phyloP scores from a whole-genome alignment of 441 rosid species.

The Syzygium syzygioides region DNA sequence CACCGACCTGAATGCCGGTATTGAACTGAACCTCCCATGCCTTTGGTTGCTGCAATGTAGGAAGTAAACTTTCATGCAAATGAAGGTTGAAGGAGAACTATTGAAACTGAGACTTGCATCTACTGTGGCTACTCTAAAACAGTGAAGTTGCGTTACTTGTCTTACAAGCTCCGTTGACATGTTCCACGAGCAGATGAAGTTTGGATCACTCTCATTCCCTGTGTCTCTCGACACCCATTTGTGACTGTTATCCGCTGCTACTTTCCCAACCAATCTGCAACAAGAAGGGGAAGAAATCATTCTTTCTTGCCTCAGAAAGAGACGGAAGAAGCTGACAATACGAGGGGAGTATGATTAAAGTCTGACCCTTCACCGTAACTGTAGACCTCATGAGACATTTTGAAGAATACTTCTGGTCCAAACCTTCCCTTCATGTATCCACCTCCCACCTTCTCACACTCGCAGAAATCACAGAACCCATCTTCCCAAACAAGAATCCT shows the following conservation, averaged over 20 bases:
- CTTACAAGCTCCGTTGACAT: slow-evolving; percentile 57
- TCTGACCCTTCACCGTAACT: slow-evolving; percentile 71
- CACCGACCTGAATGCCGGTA: slow-evolving; percentile 63
- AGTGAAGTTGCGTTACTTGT: not conserved
- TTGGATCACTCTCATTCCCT: slow-evolving; percentile 37
- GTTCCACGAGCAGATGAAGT: slow-evolving; percentile 44
- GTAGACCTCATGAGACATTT: slow-evolving; percentile 75
- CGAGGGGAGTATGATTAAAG: not conserved
- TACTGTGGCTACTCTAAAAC: not conserved
- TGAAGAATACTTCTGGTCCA: slow-evolving; percentile 66
- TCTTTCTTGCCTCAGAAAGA: not conserved
- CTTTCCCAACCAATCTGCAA: slow-evolving; percentile 62
- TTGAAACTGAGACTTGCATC: not conserved
- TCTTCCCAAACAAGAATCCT: slow-evolving; percentile 87
- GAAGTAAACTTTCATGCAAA: not conserved
- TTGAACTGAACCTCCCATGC: slow-evolving; percentile 67
- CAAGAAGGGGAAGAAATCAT: not conserved
- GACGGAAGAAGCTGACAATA: not conserved
- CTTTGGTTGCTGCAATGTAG: slow-evolving; percentile 45
- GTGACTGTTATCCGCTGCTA: slow-evolving; percentile 72
- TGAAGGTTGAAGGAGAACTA: not conserved
- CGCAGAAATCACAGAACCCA: slow-evolving; percentile 59
- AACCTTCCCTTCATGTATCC: slow-evolving; percentile 43
- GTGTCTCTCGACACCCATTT: slow-evolving; percentile 55
- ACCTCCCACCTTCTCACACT: slow-evolving; percentile 43